Evolutionary conservation across 2,329 filamentous ascomycete species (phyloP).

Genomic region (Graphilbum ipis-grandicollis): DNA sequence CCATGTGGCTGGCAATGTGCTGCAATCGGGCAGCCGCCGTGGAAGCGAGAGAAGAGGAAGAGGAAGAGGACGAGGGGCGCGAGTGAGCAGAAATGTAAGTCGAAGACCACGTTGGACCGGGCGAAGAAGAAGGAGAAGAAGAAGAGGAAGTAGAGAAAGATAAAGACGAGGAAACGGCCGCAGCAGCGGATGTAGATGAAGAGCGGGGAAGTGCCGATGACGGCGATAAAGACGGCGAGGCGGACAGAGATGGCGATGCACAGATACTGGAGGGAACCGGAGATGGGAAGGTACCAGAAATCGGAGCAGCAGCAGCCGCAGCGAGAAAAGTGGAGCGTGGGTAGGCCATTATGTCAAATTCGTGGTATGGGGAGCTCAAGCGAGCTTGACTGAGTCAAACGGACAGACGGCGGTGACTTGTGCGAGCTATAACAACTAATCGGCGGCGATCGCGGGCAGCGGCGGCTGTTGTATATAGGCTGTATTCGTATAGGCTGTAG

Average conservation of each 20-base stretch:
- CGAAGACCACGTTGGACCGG: background rate
- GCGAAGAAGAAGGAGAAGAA: background rate
- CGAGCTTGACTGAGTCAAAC: no score
- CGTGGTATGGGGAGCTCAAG: background rate
- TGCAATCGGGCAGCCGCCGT: conserved; percentile 36
- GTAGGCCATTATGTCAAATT: conserved; percentile 1
- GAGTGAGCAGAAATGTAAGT: background rate
- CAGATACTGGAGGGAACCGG: no score
- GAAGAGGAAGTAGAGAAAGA: conserved; percentile 4
- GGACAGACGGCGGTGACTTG: background rate
- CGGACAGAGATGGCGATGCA: no score
- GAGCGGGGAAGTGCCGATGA: background rate
- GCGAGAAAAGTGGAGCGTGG: conserved; percentile 5
- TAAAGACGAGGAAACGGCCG: background rate
- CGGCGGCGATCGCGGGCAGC: no score
- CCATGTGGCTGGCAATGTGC: conserved; percentile 53
- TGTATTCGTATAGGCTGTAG: no score
- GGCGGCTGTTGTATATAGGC: no score
- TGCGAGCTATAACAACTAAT: no score
- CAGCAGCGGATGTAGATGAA: background rate
- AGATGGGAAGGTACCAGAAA: no score
- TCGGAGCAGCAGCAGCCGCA: background rate
- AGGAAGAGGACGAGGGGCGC: conserved; percentile 1
- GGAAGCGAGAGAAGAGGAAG: conserved; percentile 1
- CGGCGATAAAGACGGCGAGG: background rate